phyloP scores from a whole-genome alignment of 805 yeast species.

The Tanozyma kutaoensis region DNA sequence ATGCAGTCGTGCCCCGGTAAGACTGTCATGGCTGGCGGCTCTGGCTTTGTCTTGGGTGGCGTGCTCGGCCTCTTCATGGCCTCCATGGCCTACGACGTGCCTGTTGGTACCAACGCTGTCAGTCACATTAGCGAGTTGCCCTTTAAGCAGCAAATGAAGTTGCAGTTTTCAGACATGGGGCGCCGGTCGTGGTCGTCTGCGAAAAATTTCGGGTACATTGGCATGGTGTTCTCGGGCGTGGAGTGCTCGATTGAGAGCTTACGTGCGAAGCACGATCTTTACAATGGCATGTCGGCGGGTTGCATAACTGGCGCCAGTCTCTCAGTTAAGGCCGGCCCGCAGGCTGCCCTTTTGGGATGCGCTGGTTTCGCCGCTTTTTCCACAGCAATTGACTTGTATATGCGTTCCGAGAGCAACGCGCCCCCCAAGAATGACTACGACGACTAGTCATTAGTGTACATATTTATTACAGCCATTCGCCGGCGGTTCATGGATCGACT shows the following conservation, averaged over 20 bases:
- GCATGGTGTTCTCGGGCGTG: constrained; percentile 82
- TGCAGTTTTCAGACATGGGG: constrained; percentile 89
- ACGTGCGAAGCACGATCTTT: constrained; percentile 84
- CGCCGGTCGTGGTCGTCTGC: constrained; percentile 79
- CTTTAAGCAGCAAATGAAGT: constrained; percentile 80
- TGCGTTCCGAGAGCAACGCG: constrained; percentile 8
- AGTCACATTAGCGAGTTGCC: constrained; percentile 71
- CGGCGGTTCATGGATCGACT: too few species aligned
- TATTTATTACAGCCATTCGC: too few species aligned
- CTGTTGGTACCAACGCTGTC: constrained; percentile 34
- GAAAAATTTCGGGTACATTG: constrained; percentile 87
- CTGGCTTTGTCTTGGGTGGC: constrained; percentile 92
- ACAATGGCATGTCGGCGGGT: constrained; percentile 87
- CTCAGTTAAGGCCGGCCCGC: constrained; percentile 88
- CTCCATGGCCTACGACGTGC: constrained; percentile 68
- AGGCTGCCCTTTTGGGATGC: constrained; percentile 83
- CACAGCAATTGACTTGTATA: constrained; percentile 39
- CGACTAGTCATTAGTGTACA: too few species aligned
- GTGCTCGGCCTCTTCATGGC: constrained; percentile 94
- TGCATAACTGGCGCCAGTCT: constrained; percentile 95
- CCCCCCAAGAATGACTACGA: constrained; percentile 90
- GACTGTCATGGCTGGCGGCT: constrained; percentile 79
- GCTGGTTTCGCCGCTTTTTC: constrained; percentile 97
- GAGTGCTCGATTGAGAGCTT: constrained; percentile 80
- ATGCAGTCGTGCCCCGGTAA: constrained; percentile 96